These are phyloP conservation scores for Epipyxis sp. DNA, from an alignment of 108 stramenopile species.

Conservation along the genomic window DNA sequence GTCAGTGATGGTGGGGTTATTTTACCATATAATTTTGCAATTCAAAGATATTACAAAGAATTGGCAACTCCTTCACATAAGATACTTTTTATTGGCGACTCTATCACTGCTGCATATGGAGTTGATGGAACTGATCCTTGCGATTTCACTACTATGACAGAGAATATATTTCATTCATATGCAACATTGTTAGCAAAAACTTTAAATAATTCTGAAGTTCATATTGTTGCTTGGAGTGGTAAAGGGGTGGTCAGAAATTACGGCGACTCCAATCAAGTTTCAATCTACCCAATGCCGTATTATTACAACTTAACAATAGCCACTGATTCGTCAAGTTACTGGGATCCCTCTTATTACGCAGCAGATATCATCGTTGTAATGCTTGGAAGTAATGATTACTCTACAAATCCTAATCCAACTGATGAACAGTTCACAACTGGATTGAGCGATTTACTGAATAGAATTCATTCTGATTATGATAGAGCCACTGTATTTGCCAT, in stretches of 20 bases:
- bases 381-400: slow-evolving; percentile 5
- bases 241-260: slow-evolving; percentile 15
- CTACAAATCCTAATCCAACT: not conserved
- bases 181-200: not conserved
- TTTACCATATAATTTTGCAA: no score
- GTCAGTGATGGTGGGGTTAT: no score
- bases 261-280: not conserved
- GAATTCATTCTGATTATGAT: not conserved
- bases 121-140: slow-evolving; percentile 4
- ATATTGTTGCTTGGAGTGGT: slow-evolving; percentile 11
- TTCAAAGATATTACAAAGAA: no score
- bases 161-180: not conserved
- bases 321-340: not conserved
- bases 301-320: slow-evolving; percentile 11
- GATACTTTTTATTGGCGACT: slow-evolving; percentile 4
- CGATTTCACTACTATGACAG: not conserved
- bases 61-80: no score
- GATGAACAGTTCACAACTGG: not conserved
- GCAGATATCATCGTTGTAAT: not conserved
- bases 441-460: not conserved
- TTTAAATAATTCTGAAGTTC: not conserved
- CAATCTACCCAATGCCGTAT: not conserved
- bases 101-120: not conserved
- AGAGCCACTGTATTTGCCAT: not conserved
- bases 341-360: not conserved